These are phyloP conservation scores for Torulaspora indica DNA, from an alignment of 805 yeast genomes.

Conservation along the genomic window DNA sequence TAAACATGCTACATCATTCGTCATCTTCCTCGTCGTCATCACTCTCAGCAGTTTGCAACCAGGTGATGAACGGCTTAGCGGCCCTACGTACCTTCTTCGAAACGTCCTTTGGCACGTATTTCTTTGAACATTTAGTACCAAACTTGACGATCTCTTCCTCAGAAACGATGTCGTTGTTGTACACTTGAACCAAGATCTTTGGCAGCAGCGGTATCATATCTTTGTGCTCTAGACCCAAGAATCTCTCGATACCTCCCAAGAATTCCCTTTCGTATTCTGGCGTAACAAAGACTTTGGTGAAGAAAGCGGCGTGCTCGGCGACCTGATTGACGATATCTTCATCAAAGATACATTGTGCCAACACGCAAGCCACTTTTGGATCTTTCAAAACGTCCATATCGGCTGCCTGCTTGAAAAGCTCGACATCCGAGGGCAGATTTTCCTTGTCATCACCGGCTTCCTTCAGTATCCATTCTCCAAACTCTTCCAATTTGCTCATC, in stretches of 20 bases:
- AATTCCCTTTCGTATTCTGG: constrained; percentile 78
- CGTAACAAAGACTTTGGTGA: constrained; percentile 61
- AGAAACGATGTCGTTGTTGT: constrained; percentile 75
- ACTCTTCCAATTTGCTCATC: constrained; percentile 55
- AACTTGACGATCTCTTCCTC: constrained; percentile 79
- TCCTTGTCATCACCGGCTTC: constrained; percentile 48
- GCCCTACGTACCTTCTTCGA: constrained; percentile 93
- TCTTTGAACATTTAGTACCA: constrained; percentile 87
- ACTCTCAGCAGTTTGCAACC: constrained; percentile 93
- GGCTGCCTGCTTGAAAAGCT: constrained; percentile 82
- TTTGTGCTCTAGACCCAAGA: constrained; percentile 76
- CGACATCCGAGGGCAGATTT: constrained; percentile 75
- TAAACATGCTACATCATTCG: constrained; percentile 12
- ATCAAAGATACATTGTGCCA: constrained; percentile 85
- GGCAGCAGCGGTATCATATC: constrained; percentile 69
- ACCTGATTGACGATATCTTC: constrained; percentile 71
- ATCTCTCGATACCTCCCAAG: constrained; percentile 93
- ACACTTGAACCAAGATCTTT: constrained; percentile 72
- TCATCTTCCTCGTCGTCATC: constrained; percentile 53
- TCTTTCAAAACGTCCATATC: constrained; percentile 70
- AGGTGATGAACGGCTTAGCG: constrained; percentile 89
- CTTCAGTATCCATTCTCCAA: constrained; percentile 81
- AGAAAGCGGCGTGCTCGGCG: constrained; percentile 72
- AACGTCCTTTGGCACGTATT: constrained; percentile 85
- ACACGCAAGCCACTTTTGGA: constrained; percentile 78